Percentiles rank a stretch among this genome's conserved stretches.
Evolutionary conservation across 345 rosid genomes (phyloP).

Genomic region (Turnera subulata): DNA sequence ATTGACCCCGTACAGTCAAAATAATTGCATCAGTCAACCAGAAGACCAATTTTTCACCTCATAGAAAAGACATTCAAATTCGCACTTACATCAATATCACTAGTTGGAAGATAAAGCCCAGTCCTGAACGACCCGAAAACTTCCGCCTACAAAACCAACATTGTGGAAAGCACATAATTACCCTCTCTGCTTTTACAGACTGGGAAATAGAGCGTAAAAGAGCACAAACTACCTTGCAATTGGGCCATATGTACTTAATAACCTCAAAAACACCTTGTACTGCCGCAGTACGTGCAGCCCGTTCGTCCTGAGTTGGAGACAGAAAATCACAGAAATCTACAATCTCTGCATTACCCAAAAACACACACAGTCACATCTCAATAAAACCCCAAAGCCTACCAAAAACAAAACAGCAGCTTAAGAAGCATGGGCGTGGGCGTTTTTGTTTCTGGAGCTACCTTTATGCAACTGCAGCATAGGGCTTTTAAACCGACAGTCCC

Average conservation of each 20-base stretch:
- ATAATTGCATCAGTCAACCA: not conserved
- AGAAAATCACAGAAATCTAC: slow-evolving; percentile 82
- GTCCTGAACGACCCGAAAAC: slow-evolving; percentile 87
- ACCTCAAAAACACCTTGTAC: slow-evolving; percentile 55
- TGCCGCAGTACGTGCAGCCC: slow-evolving; percentile 55
- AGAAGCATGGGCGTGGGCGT: not conserved
- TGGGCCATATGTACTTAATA: slow-evolving; percentile 89
- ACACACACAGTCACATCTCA: slow-evolving; percentile 1
- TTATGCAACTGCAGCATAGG: slow-evolving; percentile 94
- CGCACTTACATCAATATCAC: slow-evolving; percentile 89
- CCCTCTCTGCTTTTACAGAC: not conserved
- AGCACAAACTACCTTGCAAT: slow-evolving; percentile 46
- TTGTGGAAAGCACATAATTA: slow-evolving; percentile 4
- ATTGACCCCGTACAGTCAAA: slow-evolving; percentile 4
- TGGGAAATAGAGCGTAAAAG: slow-evolving; percentile 2
- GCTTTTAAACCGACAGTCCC: slow-evolving; percentile 57
- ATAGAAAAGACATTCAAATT: not conserved
- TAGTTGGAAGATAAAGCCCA: slow-evolving; percentile 87
- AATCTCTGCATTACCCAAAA: slow-evolving; percentile 49
- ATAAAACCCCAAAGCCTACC: not conserved
- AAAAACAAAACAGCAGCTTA: not conserved
- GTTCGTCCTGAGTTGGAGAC: slow-evolving; percentile 75
- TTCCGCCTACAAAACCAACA: slow-evolving; percentile 52
- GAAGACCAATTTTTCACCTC: not conserved
- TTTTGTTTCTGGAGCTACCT: slow-evolving; percentile 32